These are phyloP conservation scores for Claviceps lovelessii DNA, from an alignment of 2,329 filamentous ascomycete genomes.

Conservation along the genomic window DNA sequence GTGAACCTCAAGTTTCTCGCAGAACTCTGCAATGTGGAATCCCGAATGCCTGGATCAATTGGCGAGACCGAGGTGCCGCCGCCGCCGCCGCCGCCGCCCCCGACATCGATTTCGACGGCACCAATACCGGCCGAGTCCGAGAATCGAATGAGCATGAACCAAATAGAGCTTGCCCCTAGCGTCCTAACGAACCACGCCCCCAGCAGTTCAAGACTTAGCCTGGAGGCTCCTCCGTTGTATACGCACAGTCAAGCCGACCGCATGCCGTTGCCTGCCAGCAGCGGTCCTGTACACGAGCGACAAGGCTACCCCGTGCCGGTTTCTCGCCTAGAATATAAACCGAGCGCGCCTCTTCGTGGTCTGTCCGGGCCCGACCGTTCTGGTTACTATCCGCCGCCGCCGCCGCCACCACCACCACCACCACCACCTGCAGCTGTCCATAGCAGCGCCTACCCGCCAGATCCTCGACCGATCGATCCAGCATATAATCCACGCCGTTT, in stretches of 20 bases:
- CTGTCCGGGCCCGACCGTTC: slow-evolving; percentile 8
- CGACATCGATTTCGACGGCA: background rate
- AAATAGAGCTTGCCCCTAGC: slow-evolving; percentile 12
- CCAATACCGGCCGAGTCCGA: background rate
- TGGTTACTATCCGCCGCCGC: slow-evolving; percentile 14
- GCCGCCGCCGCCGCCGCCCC: background rate
- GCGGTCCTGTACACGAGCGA: slow-evolving; percentile 11
- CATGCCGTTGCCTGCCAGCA: slow-evolving; percentile 11
- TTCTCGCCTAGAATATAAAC: slow-evolving; percentile 3
- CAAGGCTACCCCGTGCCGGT: slow-evolving; percentile 4
- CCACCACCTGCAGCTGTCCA: slow-evolving; percentile 7
- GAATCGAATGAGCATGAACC: slow-evolving; percentile 10
- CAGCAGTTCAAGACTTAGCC: slow-evolving; percentile 12
- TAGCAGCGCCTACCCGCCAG: slow-evolving; percentile 13
- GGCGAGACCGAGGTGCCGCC: slow-evolving; percentile 1
- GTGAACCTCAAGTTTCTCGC: slow-evolving; percentile 21
- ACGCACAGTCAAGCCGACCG: slow-evolving; percentile 10
- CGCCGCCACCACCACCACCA: slow-evolving; percentile 7
- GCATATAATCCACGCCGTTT: slow-evolving; percentile 18
- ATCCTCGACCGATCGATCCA: slow-evolving; percentile 19
- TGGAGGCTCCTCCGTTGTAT: slow-evolving; percentile 13
- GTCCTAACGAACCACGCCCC: slow-evolving; percentile 10
- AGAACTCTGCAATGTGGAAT: slow-evolving; percentile 20
- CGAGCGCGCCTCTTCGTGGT: slow-evolving; percentile 11
- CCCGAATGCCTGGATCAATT: slow-evolving; percentile 11